Evolutionary conservation across 2,329 filamentous ascomycete species (phyloP).

Genomic region (Fusarium proliferatum): DNA sequence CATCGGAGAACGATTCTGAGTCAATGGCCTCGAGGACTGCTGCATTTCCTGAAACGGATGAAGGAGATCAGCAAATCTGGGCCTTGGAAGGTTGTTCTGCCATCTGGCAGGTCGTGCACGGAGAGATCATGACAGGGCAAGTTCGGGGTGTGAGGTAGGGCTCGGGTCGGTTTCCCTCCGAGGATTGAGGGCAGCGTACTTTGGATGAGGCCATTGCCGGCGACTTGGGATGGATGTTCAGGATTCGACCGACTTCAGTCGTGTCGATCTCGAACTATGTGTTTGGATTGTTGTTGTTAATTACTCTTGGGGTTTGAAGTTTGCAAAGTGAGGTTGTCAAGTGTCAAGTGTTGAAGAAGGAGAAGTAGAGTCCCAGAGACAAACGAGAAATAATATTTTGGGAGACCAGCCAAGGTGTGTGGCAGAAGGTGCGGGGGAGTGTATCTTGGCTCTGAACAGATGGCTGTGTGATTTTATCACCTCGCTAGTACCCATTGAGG

Average conservation of each 20-base stretch:
- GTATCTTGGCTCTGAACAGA: conserved; percentile 45
- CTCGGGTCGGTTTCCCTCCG: conserved; percentile 37
- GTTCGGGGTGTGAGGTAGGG: conserved; percentile 23
- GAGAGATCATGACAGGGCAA: conserved; percentile 40
- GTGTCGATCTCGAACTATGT: conserved; percentile 47
- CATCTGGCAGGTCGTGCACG: conserved; percentile 46
- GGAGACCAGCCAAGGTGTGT: conserved; percentile 47
- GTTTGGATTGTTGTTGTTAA: conserved; percentile 36
- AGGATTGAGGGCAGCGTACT: conserved; percentile 56
- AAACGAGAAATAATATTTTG: conserved; percentile 56
- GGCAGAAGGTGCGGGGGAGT: conserved; percentile 43
- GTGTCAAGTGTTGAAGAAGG: conserved; percentile 40
- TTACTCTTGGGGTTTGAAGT: conserved; percentile 29
- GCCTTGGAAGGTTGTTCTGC: conserved; percentile 45
- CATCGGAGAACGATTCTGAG: conserved; percentile 70
- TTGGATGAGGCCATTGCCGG: conserved; percentile 72
- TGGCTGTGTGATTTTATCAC: conserved; percentile 48
- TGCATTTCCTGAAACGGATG: conserved; percentile 67
- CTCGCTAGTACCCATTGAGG: conserved; percentile 27
- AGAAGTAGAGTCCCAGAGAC: conserved; percentile 43
- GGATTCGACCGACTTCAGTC: conserved; percentile 48
- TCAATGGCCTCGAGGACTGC: conserved; percentile 74
- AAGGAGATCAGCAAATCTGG: conserved; percentile 51
- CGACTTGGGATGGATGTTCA: conserved; percentile 50
- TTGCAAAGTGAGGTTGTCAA: conserved; percentile 29